Base-by-base conservation (phyloP, 768 basidiomycete species). In the Glaciozyma antarctica region DNA sequence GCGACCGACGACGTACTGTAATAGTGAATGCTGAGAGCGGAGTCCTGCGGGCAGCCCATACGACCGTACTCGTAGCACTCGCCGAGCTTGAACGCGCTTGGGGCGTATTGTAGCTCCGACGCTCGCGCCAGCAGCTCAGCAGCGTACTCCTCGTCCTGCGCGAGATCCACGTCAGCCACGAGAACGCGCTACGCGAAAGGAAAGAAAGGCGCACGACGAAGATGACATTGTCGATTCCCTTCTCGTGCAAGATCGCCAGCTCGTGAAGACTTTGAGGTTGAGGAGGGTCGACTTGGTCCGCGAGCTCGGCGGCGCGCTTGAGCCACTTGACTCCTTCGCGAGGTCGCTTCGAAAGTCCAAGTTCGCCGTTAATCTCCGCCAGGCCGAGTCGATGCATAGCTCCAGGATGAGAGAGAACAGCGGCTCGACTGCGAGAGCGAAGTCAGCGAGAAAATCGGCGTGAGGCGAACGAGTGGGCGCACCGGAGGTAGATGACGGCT, bases 41-140 rank as follows among this genome's bases (percentile, higher is more conserved):
- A 84, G 75, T 99, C 95, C 75, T 92, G 89, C 22, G 95, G 95
- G 74, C 95, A 98, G 13, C 92, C 93, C 84, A 97, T 87, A 81
- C 90, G 93, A 44, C 95, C 95, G 76, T 98, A 99, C 80, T 99
- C 95, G 76, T 99, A 99, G 77, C 93, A 97, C 78, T 98, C 94
- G 30, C 95, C 95, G 63, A 98, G 79, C 65, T 90, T 85, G 78
- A 92, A 90, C 41, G 95, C 95, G 69, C 89, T 92, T 22, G 94
- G 90, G 13, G 94, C 91, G 77, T 97, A 97, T 7, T 92, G 92
- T 30, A 99, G 82, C 77, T 98, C 95, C 0, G 90, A 85, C 30
- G 93, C 94, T 75, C 95, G 90, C 3, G 95, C 95, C 49, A 98
- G 80, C 16, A 98, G 80, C 77, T 99, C 95, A 1, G 87, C 85